These are phyloP conservation scores for Senna tora DNA, from an alignment of 306 rosid species.

Conservation along the genomic window DNA sequence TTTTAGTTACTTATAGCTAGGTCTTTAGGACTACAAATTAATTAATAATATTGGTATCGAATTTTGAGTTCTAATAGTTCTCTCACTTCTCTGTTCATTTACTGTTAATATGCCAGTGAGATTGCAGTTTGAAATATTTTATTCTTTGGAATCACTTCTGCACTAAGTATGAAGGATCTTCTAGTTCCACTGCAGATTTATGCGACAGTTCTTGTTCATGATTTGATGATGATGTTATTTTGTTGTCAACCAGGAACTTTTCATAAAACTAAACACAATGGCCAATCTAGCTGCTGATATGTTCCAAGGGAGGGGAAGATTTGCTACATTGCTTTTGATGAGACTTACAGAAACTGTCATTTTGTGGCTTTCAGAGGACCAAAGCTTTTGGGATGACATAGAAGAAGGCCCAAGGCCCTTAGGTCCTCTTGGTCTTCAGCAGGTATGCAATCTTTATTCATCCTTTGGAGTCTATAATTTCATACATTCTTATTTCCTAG, in stretches of 20 bases:
- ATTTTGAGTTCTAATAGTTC: no score
- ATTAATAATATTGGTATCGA: no score
- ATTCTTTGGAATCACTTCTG: neutral
- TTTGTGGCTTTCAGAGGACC: constrained; percentile 95
- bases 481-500: neutral
- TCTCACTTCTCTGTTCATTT: no score
- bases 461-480: constrained; percentile 22
- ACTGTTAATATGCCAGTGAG: neutral
- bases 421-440: constrained; percentile 90
- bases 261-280: constrained; percentile 79
- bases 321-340: constrained; percentile 87
- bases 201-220: constrained; percentile 30
- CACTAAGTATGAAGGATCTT: constrained; percentile 9
- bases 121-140: neutral
- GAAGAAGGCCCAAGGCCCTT: constrained; percentile 95
- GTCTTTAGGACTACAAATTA: no score
- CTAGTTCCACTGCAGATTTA: constrained; percentile 4
- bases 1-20: no score
- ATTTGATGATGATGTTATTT: constrained; percentile 32
- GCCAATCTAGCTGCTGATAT: constrained; percentile 85
- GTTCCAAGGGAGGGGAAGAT: constrained; percentile 95
- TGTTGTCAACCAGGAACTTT: constrained; percentile 74
- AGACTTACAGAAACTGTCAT: constrained; percentile 95
- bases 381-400: constrained; percentile 98
- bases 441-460: constrained; percentile 47